Evolutionary conservation across 306 rosid genomes (phyloP).

Genomic region (Sicyos baderoa): DNA sequence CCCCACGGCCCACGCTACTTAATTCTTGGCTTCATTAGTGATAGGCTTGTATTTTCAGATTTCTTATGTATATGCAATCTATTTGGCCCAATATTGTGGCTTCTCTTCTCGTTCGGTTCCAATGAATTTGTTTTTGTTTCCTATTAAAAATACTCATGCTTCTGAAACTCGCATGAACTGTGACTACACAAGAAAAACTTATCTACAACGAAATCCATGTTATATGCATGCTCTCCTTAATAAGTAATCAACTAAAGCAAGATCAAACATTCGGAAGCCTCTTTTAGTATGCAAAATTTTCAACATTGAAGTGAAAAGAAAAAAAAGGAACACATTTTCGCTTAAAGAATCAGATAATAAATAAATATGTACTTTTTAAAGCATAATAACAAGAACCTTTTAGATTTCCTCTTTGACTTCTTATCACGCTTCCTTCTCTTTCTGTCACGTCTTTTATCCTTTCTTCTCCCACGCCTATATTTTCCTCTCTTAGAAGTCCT

Average conservation of each 20-base stretch:
- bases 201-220: neutral
- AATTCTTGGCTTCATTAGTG: too few species aligned
- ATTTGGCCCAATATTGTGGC: too few species aligned
- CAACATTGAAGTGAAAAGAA: neutral
- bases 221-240: neutral
- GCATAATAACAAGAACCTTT: conserved; percentile 38
- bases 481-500: conserved; percentile 63
- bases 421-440: conserved; percentile 52
- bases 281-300: neutral
- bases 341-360: neutral
- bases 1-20: too few species aligned
- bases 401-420: conserved; percentile 59
- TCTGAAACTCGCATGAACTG: neutral
- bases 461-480: conserved; percentile 49
- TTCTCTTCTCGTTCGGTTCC: too few species aligned
- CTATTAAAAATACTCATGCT: neutral
- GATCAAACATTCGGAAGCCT: neutral
- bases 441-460: conserved; percentile 59
- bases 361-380: neutral
- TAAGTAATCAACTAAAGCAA: neutral
- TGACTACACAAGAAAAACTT: neutral
- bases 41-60: too few species aligned
- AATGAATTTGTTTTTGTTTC: too few species aligned
- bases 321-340: neutral
- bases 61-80: too few species aligned